phyloP scores from a whole-genome alignment of 805 yeast species.

The Candida vaughaniae region DNA sequence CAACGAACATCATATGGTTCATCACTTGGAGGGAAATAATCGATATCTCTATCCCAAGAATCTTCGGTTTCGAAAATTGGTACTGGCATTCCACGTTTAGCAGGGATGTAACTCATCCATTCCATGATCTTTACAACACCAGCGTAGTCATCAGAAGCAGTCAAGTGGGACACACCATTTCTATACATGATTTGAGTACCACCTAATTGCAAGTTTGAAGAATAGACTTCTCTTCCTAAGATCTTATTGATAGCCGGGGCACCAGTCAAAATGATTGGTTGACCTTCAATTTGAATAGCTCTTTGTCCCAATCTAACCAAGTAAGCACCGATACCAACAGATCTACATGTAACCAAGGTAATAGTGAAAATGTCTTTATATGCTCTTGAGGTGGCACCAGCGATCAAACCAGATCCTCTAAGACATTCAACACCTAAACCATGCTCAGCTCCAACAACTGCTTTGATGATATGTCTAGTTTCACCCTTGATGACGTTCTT shows the following conservation, averaged over 20 bases:
- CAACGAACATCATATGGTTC: conserved; percentile 90
- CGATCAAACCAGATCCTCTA: conserved; percentile 96
- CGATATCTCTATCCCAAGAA: conserved; percentile 92
- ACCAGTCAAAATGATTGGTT: conserved; percentile 97
- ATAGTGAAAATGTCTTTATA: conserved; percentile 96
- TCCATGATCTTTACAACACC: conserved; percentile 93
- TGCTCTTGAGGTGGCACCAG: conserved; percentile 98
- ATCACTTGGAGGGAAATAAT: conserved; percentile 67
- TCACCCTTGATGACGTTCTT: conserved; percentile 82
- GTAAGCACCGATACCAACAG: conserved; percentile 99
- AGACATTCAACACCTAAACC: conserved; percentile 99
- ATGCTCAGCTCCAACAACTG: conserved; percentile 90
- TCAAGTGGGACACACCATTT: conserved; percentile 97
- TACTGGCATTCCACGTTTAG: conserved; percentile 83
- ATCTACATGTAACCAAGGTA: conserved; percentile 98
- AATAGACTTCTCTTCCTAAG: conserved; percentile 94
- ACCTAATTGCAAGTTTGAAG: conserved; percentile 96
- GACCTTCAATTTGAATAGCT: conserved; percentile 98
- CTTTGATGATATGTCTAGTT: conserved; percentile 74
- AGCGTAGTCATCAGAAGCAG: conserved; percentile 94
- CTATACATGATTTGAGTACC: conserved; percentile 99
- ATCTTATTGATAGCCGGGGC: conserved; percentile 98
- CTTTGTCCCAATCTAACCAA: conserved; percentile 97
- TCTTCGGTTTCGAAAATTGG: conserved; percentile 84
- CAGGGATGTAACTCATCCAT: conserved; percentile 95